Base-by-base conservation (phyloP, 2,329 filamentous ascomycete genomes). In the Achaetomium macrosporum region DNA sequence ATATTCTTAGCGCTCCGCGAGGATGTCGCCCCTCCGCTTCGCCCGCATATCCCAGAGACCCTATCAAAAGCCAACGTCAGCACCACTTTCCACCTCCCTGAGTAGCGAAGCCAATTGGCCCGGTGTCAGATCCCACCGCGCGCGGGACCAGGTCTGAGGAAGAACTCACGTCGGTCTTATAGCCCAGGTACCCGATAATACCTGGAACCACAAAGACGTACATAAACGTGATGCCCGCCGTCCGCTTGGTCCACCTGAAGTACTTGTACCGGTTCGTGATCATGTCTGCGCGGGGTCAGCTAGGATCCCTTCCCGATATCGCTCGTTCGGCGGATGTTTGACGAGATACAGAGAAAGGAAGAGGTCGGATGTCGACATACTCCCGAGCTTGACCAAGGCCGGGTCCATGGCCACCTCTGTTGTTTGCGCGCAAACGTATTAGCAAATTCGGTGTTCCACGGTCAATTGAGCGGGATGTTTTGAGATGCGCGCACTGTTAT, bases 161-260 rank as follows among this genome's bases (percentile, higher is more conserved):
- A 45, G 10, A 39, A 82, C 90, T 83, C 74, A 97, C 93, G 65
- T 97, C 92, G 57, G 85, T 91, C 66, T 81, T 83, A 69, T 88
- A 95, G 54, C 83, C 89, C 52, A 88, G 66, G 66, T 84, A 84
- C 43, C 84, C 84, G 61, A 95, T 64, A 53, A 87, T 75, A 39
- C 74, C 70, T 8, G 93, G 93, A 41, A 96, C 80, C 50, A 85
- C 74, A 33, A 84, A 74, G 54, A 87, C 79, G 71, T 92, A 96
- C 59, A 85, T 76, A 67, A 96, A 82, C 5, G 85, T 84, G 65
- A 96, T 71, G 74, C 82, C 83, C 30, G 89, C 90, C 42, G 90
- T 95, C 65, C 87, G 80, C 48, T 83, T 81, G 35, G 87, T 97
- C 89, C 90, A 97, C 71, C 90, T 82, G 81, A 97, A 99, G 81